Conservation (phyloP, 306 rosid species). For the Vachellia collinsii region DNA sequence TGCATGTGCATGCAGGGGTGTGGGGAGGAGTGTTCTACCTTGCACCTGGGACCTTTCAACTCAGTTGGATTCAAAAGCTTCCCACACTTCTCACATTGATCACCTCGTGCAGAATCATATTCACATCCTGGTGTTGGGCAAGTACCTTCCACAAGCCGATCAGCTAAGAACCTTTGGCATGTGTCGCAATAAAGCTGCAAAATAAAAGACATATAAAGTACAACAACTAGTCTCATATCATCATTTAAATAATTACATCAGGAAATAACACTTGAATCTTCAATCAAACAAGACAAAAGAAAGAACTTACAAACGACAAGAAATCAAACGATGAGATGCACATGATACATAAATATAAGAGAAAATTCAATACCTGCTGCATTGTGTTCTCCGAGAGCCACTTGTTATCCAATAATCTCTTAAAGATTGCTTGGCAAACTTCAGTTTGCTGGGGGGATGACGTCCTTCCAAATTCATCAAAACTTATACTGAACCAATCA, state of each 20-base stretch:
- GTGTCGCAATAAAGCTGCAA: slow-evolving; percentile 87
- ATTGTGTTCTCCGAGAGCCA: slow-evolving; percentile 88
- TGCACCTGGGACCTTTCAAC: slow-evolving; percentile 83
- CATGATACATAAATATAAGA: neutral
- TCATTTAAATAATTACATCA: slow-evolving; percentile 16
- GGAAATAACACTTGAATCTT: slow-evolving; percentile 24
- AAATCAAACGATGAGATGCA: slow-evolving; percentile 26
- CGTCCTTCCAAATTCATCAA: slow-evolving; percentile 94
- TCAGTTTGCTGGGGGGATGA: slow-evolving; percentile 87
- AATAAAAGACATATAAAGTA: slow-evolving; percentile 33
- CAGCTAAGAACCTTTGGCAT: slow-evolving; percentile 86
- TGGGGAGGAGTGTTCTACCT: slow-evolving; percentile 48
- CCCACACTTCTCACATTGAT: slow-evolving; percentile 96
- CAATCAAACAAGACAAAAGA: neutral
- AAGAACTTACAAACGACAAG: neutral
- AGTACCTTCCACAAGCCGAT: slow-evolving; percentile 88
- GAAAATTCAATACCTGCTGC: slow-evolving; percentile 72
- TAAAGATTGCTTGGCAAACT: slow-evolving; percentile 85
- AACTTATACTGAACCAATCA: slow-evolving; percentile 83
- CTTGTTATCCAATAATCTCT: slow-evolving; percentile 60
- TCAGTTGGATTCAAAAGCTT: slow-evolving; percentile 91
- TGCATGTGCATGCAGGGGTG: no score
- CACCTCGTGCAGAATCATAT: slow-evolving; percentile 94
- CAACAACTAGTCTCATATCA: slow-evolving; percentile 1
- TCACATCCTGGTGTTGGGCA: slow-evolving; percentile 83